Conservation (phyloP, 495 filamentous ascomycete species). For the Lasiosphaeris hirsuta region DNA sequence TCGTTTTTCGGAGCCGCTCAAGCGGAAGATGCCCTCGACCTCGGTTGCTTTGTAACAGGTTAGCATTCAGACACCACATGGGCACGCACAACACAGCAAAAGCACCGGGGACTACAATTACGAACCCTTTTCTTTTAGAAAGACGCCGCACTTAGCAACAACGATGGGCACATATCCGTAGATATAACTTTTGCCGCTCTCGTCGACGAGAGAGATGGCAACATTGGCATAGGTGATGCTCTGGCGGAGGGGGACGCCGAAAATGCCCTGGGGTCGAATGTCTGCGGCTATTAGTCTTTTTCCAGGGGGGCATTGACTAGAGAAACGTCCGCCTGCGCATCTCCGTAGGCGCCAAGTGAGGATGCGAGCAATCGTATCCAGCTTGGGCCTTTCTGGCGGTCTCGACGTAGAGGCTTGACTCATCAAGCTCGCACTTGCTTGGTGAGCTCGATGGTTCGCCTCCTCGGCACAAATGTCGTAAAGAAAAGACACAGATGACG, state of each 20-base stretch:
- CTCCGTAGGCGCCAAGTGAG: slow-evolving; percentile 16
- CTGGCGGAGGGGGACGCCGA: slow-evolving; percentile 87
- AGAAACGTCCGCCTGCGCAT: slow-evolving; percentile 10
- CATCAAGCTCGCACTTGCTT: slow-evolving; percentile 33
- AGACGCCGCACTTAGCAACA: slow-evolving; percentile 97
- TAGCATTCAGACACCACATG: slow-evolving; percentile 6
- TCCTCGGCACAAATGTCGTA: slow-evolving; percentile 16
- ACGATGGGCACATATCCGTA: slow-evolving; percentile 99
- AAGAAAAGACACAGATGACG: slow-evolving; percentile 17
- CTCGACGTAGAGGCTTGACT: slow-evolving; percentile 12
- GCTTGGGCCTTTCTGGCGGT: slow-evolving; percentile 14
- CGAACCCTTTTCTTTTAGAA: slow-evolving; percentile 95
- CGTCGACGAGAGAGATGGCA: slow-evolving; percentile 91
- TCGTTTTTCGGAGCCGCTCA: slow-evolving; percentile 93
- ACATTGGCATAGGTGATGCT: slow-evolving; percentile 99
- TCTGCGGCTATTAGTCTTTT: slow-evolving; percentile 34
- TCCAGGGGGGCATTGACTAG: slow-evolving; percentile 5
- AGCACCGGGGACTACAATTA: slow-evolving; percentile 12
- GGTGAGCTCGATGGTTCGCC: slow-evolving; percentile 17
- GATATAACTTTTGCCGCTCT: slow-evolving; percentile 88
- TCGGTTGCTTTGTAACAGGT: slow-evolving; percentile 67
- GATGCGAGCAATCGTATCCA: slow-evolving; percentile 21
- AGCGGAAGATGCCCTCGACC: slow-evolving; percentile 94
- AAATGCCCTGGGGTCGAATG: slow-evolving; percentile 58
- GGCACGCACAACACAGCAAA: not conserved